phyloP scores from a whole-genome alignment of 2,329 filamentous ascomycete species.

The Ophiostoma angusticollis region DNA sequence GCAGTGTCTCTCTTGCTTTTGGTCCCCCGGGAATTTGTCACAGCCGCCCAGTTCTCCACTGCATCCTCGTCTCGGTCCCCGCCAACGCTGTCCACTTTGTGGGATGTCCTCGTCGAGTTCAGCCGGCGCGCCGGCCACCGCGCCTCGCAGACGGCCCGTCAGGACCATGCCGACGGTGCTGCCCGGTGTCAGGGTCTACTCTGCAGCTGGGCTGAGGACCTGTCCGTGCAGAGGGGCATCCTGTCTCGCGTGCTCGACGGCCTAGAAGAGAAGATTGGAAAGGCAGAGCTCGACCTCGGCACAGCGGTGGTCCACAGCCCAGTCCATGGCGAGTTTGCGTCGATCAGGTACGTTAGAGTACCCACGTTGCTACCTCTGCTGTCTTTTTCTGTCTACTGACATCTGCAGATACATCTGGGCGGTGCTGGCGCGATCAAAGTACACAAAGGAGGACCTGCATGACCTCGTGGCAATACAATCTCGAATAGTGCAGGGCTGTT shows the following conservation, averaged over 20 bases:
- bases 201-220: slow-evolving; percentile 40
- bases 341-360: slow-evolving; percentile 47
- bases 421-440: slow-evolving; percentile 30
- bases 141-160: slow-evolving; percentile 62
- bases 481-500: slow-evolving; percentile 47
- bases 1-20: slow-evolving; percentile 39
- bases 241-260: slow-evolving; percentile 44
- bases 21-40: slow-evolving; percentile 28
- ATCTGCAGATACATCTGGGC: slow-evolving; percentile 37
- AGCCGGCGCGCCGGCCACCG: slow-evolving; percentile 40
- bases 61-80: not conserved
- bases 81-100: not conserved
- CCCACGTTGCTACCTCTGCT: too few species aligned
- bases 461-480: slow-evolving; percentile 31
- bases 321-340: slow-evolving; percentile 57
- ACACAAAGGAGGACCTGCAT: slow-evolving; percentile 24
- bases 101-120: slow-evolving; percentile 31
- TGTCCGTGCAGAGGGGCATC: slow-evolving; percentile 34
- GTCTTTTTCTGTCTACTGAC: not conserved
- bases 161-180: slow-evolving; percentile 85
- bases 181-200: slow-evolving; percentile 63
- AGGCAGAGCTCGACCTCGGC: slow-evolving; percentile 53
- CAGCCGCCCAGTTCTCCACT: slow-evolving; percentile 2
- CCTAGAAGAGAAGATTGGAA: slow-evolving; percentile 50
- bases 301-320: slow-evolving; percentile 53